Percentiles rank a stretch among this genome's conserved stretches.
Conservation (phyloP, 1,284 basidiomycete species). For the Puccinia triticina region DNA sequence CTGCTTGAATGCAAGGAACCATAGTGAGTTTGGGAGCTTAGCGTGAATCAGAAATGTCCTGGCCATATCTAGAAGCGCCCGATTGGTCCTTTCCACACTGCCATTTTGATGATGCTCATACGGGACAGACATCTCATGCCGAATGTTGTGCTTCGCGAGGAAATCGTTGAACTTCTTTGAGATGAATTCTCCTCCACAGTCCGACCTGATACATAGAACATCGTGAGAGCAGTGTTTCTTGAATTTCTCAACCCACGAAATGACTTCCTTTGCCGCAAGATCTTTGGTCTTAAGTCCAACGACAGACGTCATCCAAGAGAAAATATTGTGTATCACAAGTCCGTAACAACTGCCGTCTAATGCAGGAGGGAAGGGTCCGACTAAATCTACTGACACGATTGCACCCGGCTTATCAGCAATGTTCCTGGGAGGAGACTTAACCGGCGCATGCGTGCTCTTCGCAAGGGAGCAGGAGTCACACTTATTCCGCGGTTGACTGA, state of each 20-base stretch:
- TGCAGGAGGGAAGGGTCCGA: neutral
- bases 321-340: too few species aligned
- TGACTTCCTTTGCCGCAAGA: too few species aligned
- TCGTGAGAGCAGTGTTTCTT: too few species aligned
- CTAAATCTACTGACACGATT: neutral
- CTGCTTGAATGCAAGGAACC: neutral
- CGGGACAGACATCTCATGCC: neutral
- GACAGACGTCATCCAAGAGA: too few species aligned
- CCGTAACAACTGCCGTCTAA: too few species aligned
- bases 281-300: too few species aligned
- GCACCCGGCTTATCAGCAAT: neutral
- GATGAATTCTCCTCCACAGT: too few species aligned
- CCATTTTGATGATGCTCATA: slow-evolving; percentile 32
- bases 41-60: neutral
- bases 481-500: neutral
- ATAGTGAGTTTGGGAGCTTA: neutral
- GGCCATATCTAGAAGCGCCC: too few species aligned
- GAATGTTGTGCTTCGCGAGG: neutral
- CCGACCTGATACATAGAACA: too few species aligned
- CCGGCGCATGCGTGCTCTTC: neutral
- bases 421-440: too few species aligned
- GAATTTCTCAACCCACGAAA: too few species aligned
- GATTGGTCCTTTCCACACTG: neutral
- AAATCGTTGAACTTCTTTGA: too few species aligned
- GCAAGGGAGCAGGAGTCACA: neutral